These are phyloP conservation scores for Phlebiopsis gigantea DNA, from an alignment of 768 basidiomycete genomes.

Conservation along the genomic window DNA sequence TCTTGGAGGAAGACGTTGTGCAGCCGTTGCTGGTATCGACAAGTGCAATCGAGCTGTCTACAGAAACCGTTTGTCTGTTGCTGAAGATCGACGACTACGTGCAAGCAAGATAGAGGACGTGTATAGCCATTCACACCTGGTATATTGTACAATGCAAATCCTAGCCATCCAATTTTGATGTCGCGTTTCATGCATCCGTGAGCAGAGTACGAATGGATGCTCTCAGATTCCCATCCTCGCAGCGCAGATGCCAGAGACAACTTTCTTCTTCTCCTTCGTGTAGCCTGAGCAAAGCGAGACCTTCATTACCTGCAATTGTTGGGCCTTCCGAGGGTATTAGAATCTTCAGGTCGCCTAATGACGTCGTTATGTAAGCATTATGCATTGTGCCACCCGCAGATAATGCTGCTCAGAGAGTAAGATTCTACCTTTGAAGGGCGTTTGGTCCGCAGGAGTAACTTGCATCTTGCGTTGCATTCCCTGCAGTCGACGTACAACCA, in stretches of 20 bases:
- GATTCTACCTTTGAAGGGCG: constrained; percentile 55
- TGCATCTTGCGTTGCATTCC: constrained; percentile 38
- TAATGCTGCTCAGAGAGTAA: neutral
- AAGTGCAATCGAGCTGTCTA: constrained; percentile 90
- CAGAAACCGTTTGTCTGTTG: constrained; percentile 95
- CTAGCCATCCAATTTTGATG: neutral
- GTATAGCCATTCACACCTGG: neutral
- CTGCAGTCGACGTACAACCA: constrained; percentile 44
- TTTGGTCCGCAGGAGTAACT: constrained; percentile 47
- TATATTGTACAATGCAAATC: constrained; percentile 4
- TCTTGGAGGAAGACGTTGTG: constrained; percentile 94
- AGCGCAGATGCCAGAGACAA: constrained; percentile 67
- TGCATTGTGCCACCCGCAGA: neutral
- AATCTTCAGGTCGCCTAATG: constrained; percentile 55
- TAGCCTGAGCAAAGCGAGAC: constrained; percentile 45
- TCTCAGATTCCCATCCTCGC: constrained; percentile 40
- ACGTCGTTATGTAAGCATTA: too few relatives aligned
- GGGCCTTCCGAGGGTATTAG: constrained; percentile 30
- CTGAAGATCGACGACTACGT: constrained; percentile 96
- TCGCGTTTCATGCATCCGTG: constrained; percentile 10
- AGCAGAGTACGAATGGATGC: constrained; percentile 40
- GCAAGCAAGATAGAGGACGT: constrained; percentile 54
- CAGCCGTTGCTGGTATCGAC: constrained; percentile 95
- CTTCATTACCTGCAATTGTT: neutral
- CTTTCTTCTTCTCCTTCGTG: constrained; percentile 60